Evolutionary conservation across 2,329 filamentous ascomycete species (phyloP).

Genomic region (Fusarium decemcellulare): DNA sequence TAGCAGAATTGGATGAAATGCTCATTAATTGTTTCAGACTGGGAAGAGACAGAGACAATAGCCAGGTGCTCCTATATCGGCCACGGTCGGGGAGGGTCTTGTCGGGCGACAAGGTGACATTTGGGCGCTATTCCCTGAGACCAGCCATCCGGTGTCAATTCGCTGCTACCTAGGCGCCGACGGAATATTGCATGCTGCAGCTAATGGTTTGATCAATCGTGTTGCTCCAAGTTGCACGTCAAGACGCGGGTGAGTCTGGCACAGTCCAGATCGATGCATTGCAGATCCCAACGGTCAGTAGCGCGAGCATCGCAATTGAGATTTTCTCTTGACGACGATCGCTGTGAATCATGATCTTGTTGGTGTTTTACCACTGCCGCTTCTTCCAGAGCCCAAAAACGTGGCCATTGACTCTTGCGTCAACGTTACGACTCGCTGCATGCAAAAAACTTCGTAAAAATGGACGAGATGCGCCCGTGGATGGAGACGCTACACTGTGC

Average conservation of each 20-base stretch:
- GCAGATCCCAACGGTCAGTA: neutral
- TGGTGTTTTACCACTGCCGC: neutral
- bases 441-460: conserved; percentile 9
- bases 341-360: no score
- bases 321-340: neutral
- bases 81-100: no score
- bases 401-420: conserved; percentile 5
- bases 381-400: neutral
- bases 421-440: conserved; percentile 5
- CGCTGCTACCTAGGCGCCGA: neutral
- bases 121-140: neutral
- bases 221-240: neutral
- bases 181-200: no score
- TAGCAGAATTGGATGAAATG: no score
- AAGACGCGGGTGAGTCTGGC: conserved; percentile 14
- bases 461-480: neutral
- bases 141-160: neutral
- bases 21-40: no score
- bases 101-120: neutral
- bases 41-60: no score
- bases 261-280: neutral
- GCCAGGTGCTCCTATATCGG: no score
- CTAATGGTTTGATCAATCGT: no score
- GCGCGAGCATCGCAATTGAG: neutral
- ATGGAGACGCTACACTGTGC: conserved; percentile 10